These are phyloP conservation scores for Marasmius sp. DNA, from an alignment of 1,284 basidiomycete species.

Conservation along the genomic window DNA sequence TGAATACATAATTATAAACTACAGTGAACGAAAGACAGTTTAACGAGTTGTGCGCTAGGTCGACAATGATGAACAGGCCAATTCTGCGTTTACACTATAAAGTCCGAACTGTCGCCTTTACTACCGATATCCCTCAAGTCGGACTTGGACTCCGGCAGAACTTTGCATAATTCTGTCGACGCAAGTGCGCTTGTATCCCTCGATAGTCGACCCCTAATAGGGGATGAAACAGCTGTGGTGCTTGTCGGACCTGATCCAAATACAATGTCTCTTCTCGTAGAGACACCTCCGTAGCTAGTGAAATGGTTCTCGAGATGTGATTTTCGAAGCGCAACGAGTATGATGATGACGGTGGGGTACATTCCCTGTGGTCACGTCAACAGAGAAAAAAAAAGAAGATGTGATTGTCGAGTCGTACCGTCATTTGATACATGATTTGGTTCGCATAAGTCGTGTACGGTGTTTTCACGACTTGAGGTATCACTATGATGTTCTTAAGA, in stretches of 20 bases:
- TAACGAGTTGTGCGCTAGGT: no score
- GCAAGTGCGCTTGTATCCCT: background rate
- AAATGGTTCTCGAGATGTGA: slow-evolving; percentile 14
- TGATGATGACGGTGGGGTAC: slow-evolving; percentile 13
- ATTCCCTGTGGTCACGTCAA: background rate
- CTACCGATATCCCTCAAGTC: background rate
- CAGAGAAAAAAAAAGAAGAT: background rate
- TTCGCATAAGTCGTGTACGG: slow-evolving; percentile 12
- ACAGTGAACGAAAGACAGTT: no score
- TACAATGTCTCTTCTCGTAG: background rate
- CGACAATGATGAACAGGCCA: no score
- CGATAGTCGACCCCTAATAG: background rate
- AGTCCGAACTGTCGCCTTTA: no score
- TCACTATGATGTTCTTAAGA: slow-evolving; percentile 10
- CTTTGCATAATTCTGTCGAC: background rate
- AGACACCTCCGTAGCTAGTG: slow-evolving; percentile 2
- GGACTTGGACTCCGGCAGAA: background rate
- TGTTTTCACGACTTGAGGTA: slow-evolving; percentile 6
- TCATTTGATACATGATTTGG: slow-evolving; percentile 10
- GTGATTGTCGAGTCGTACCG: background rate
- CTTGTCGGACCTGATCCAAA: background rate
- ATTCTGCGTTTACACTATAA: no score
- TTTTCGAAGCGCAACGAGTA: slow-evolving; percentile 11
- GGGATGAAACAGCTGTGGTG: background rate
- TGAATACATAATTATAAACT: no score